Evolutionary conservation across 495 filamentous ascomycete genomes (phyloP).

Genomic region (Talaromyces wortmannii): DNA sequence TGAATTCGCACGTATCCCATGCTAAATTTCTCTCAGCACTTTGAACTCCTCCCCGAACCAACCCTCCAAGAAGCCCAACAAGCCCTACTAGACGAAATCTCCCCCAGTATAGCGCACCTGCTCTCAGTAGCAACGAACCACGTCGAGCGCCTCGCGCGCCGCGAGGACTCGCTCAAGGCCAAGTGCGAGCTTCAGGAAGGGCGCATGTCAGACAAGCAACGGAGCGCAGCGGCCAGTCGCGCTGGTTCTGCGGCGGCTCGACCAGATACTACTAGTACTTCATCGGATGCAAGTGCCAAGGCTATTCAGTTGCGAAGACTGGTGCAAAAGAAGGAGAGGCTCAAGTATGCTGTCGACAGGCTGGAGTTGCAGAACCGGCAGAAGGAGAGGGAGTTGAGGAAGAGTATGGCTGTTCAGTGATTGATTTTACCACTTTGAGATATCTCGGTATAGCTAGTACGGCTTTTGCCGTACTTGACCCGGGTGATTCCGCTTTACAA

Average conservation of each 20-base stretch:
- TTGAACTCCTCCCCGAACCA: slow-evolving; percentile 68
- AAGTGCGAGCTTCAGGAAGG: slow-evolving; percentile 67
- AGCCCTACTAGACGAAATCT: slow-evolving; percentile 63
- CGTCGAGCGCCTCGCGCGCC: slow-evolving; percentile 65
- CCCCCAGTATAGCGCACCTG: slow-evolving; percentile 63
- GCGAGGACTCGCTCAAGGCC: slow-evolving; percentile 62
- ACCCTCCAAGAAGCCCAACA: slow-evolving; percentile 62
- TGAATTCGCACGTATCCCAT: neutral
- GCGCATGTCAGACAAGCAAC: slow-evolving; percentile 37
- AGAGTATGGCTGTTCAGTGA: slow-evolving; percentile 61
- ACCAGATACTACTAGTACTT: neutral
- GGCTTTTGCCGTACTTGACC: too few species aligned
- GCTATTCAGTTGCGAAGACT: slow-evolving; percentile 56
- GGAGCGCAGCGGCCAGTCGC: neutral
- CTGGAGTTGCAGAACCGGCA: slow-evolving; percentile 60
- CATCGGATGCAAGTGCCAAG: slow-evolving; percentile 36
- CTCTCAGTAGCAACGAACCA: slow-evolving; percentile 58
- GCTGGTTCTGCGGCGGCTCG: too few species aligned
- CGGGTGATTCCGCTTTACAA: too few species aligned
- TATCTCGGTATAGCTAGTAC: too few species aligned
- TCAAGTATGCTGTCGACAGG: slow-evolving; percentile 71
- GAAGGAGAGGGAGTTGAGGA: slow-evolving; percentile 68
- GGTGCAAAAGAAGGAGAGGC: slow-evolving; percentile 67
- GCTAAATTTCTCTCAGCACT: slow-evolving; percentile 47
- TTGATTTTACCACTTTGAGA: too few species aligned